Conservation (phyloP, 352 stramenopile species). For the Phytophthora hybrid region DNA sequence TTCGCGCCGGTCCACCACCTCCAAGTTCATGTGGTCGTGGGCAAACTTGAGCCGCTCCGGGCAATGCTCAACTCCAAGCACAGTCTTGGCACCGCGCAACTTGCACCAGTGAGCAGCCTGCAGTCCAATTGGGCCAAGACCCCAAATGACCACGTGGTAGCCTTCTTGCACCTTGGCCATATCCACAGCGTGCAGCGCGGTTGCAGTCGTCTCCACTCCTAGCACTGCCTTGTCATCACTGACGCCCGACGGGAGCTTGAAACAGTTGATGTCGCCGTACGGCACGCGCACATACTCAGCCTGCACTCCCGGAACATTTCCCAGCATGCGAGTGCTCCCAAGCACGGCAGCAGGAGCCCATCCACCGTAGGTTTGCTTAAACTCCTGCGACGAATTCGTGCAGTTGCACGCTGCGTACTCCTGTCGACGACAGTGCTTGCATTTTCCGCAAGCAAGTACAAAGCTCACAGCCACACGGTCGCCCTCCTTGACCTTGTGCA, state of each 20-base stretch:
- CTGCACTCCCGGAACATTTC: conserved; percentile 71
- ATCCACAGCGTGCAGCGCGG: conserved; percentile 69
- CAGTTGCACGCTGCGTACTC: conserved; percentile 77
- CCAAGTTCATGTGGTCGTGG: conserved; percentile 63
- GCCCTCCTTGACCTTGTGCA: conserved; percentile 62
- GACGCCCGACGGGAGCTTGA: conserved; percentile 61
- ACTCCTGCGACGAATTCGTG: conserved; percentile 76
- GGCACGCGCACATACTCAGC: conserved; percentile 83
- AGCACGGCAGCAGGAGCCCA: conserved; percentile 74
- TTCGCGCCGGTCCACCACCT: conserved; percentile 66
- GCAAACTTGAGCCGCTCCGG: conserved; percentile 64
- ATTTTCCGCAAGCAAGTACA: conserved; percentile 72
- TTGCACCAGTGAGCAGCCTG: conserved; percentile 70
- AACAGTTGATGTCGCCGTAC: conserved; percentile 77
- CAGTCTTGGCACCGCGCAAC: conserved; percentile 65
- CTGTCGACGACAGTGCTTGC: conserved; percentile 65
- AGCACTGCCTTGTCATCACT: conserved; percentile 75
- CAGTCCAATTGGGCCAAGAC: conserved; percentile 66
- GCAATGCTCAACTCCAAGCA: conserved; percentile 65
- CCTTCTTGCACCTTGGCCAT: conserved; percentile 55
- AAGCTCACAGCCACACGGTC: conserved; percentile 83
- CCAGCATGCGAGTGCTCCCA: conserved; percentile 58
- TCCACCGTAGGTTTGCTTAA: conserved; percentile 69
- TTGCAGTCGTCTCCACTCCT: conserved; percentile 62
- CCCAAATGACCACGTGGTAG: conserved; percentile 75